Conservation (phyloP, 768 basidiomycete species). For the Boletus rex-veris region DNA sequence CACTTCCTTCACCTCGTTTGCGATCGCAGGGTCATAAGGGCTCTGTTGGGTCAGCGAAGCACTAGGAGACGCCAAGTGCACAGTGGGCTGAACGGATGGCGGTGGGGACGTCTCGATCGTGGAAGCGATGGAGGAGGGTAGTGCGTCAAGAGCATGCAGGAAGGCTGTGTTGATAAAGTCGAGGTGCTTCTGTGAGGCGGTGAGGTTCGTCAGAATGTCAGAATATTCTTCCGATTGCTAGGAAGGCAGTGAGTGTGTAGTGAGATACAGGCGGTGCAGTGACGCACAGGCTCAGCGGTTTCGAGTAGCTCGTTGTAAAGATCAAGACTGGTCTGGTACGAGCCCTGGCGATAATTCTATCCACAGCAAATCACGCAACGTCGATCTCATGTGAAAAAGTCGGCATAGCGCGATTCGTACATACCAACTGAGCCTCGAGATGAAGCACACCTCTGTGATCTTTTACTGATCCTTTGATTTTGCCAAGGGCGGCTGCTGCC, state of each 20-base stretch:
- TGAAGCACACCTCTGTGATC: slow-evolving; percentile 66
- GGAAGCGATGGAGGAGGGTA: slow-evolving; percentile 49
- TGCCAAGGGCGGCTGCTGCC: slow-evolving; percentile 50
- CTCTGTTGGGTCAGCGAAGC: slow-evolving; percentile 25
- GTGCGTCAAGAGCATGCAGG: slow-evolving; percentile 56
- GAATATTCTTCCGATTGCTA: slow-evolving; percentile 86
- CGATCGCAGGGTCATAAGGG: slow-evolving; percentile 35
- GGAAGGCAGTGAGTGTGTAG: slow-evolving; percentile 6
- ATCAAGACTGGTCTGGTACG: slow-evolving; percentile 69
- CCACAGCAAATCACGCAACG: slow-evolving; percentile 9
- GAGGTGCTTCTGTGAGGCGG: slow-evolving; percentile 76
- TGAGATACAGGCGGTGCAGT: slow-evolving; percentile 7
- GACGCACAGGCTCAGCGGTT: slow-evolving; percentile 69
- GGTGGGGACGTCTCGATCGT: slow-evolving; percentile 62
- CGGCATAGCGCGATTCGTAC: slow-evolving; percentile 24
- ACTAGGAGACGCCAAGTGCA: slow-evolving; percentile 23
- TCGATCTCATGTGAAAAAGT: slow-evolving; percentile 21
- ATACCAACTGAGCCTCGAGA: slow-evolving; percentile 84
- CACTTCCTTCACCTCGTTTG: slow-evolving; percentile 45
- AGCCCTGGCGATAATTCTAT: slow-evolving; percentile 76
- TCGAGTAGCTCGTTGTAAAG: slow-evolving; percentile 81
- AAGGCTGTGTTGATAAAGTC: slow-evolving; percentile 78
- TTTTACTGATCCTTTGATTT: slow-evolving; percentile 41
- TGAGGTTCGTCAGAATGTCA: slow-evolving; percentile 82
- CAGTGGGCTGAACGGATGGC: slow-evolving; percentile 41